Evolutionary conservation across 768 basidiomycete species (phyloP), one percentile per base, ranked within the genome.

Genomic region (Mycena galopus): DNA sequence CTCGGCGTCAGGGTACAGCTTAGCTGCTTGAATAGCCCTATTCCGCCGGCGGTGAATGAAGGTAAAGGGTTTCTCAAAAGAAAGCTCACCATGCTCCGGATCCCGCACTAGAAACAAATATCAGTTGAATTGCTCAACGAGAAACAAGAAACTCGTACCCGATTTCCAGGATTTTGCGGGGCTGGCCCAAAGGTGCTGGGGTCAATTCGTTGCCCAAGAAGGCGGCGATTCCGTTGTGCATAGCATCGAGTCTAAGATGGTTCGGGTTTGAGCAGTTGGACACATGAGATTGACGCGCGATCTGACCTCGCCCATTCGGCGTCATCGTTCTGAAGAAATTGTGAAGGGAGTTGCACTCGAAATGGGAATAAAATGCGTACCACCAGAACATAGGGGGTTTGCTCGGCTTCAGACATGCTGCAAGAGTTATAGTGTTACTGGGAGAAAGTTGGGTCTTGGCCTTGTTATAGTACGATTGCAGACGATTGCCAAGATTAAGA

Each of bases 21-120:
- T 68, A 30, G 76, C 78, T 25, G 71, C 72, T 50, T 78, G 71
- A 56, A 78, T 78, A 12, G 79, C 78, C 79, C 35, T 37, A 37
- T 37, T 37, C 17, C 12, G 35, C 14, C 35, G 14, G 14, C 35
- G 6, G 6, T 37, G 14, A 37, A 7, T 14, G 35, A 6, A 37
- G 35, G n/a, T n/a, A 37, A 37, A 6, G 8, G 6, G 35, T 37
- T 6, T 7, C 6, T 37, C 35, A 37, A 37, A 6, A 37, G 35
- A 37, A 37, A 14, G 35, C 35, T 37, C 35, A 37, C 35, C 58
- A 78, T 37, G 63, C 67, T 10, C 53, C 62, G 16, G 58, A 62
- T 0, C 74, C 70, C 12, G 50, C 50, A 17, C 65, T 75, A 58
- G 63, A 33, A 21, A 32, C 19, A 37, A 63, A 19, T 0, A 29